Percentiles rank a stretch among this genome's conserved stretches.
Evolutionary conservation across 345 rosid genomes (phyloP).

Genomic region (Acer negundo): DNA sequence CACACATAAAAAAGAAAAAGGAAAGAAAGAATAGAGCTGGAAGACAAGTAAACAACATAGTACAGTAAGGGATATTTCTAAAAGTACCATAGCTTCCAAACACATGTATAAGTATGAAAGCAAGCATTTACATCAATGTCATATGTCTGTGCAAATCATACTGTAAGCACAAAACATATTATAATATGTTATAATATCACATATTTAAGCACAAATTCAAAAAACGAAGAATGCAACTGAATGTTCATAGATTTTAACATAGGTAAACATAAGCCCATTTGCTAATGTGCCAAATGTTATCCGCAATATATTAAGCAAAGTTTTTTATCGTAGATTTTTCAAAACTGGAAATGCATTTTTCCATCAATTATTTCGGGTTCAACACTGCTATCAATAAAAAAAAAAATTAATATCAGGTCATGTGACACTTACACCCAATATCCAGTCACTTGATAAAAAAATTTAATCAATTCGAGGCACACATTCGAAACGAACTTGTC

Average conservation of each 20-base stretch:
- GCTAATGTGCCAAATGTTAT: neutral
- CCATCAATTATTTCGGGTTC: too few relatives aligned
- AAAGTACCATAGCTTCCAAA: neutral
- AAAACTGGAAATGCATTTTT: neutral
- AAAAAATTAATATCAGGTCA: too few relatives aligned
- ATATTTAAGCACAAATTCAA: neutral
- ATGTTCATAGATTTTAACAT: neutral
- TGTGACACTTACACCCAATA: too few relatives aligned
- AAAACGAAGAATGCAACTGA: neutral
- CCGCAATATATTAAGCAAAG: neutral
- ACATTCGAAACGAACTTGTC: too few relatives aligned
- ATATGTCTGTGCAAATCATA: neutral
- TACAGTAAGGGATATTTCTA: neutral
- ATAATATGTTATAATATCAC: neutral
- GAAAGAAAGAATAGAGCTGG: neutral
- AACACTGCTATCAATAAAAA: too few relatives aligned
- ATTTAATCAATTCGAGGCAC: too few relatives aligned
- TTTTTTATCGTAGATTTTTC: neutral
- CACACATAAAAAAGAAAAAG: neutral
- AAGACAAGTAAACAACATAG: neutral
- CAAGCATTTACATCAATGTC: neutral
- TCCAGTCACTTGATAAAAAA: too few relatives aligned
- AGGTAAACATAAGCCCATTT: neutral
- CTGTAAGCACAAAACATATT: too few relatives aligned
- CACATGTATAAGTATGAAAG: conserved; percentile 4